Evolutionary conservation across 306 rosid genomes (phyloP).

Genomic region (Begonia fuchsioides): DNA sequence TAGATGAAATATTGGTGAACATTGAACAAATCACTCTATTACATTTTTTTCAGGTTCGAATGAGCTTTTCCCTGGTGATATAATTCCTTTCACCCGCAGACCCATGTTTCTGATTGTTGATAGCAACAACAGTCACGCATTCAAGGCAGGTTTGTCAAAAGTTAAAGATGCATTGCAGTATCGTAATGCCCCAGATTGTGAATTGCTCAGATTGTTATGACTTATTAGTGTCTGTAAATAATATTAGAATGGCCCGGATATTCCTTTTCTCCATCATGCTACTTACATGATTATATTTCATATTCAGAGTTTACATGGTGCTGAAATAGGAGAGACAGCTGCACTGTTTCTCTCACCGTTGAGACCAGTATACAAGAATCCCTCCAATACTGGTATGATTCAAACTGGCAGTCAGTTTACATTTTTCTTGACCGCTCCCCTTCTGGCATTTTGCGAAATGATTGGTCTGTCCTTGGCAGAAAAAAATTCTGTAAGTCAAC

Average conservation of each 20-base stretch:
- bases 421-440: constrained; percentile 85
- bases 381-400: constrained; percentile 27
- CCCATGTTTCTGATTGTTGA: constrained; percentile 92
- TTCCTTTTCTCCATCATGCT: background rate
- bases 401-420: constrained; percentile 88
- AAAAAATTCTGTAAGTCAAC: constrained; percentile 44
- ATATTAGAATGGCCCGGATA: background rate
- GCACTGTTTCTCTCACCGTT: constrained; percentile 87
- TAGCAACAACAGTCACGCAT: constrained; percentile 98
- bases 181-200: constrained; percentile 8
- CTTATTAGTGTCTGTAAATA: too few relatives aligned
- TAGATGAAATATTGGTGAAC: too few relatives aligned
- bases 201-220: background rate
- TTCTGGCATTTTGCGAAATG: constrained; percentile 84
- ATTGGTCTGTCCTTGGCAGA: constrained; percentile 42
- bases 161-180: constrained; percentile 29
- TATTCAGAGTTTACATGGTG: constrained; percentile 75
- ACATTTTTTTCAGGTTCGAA: constrained; percentile 40
- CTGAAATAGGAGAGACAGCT: constrained; percentile 79
- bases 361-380: constrained; percentile 52
- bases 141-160: constrained; percentile 99
- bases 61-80: constrained; percentile 84
- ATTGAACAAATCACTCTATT: too few relatives aligned
- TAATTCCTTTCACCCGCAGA: constrained; percentile 89
- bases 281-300: constrained; percentile 9